Conservation (phyloP, 1,284 basidiomycete genomes). For the Tilletia indica region DNA sequence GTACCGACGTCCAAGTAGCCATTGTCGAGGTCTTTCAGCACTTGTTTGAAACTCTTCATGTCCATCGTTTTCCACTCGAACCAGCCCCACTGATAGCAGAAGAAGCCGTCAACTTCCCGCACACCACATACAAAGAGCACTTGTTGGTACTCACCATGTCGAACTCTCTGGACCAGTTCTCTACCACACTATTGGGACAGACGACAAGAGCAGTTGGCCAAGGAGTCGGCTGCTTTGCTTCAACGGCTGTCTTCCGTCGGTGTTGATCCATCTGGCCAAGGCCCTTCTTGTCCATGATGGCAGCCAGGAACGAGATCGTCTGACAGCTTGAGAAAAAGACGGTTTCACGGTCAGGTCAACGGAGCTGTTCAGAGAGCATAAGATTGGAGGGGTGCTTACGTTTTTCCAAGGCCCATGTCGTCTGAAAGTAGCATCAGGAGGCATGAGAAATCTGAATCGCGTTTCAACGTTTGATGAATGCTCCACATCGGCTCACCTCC, state of each 20-base stretch:
- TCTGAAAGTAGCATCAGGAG: constrained; percentile 60
- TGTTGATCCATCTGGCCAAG: constrained; percentile 65
- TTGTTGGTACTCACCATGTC: constrained; percentile 59
- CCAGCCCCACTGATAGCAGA: constrained; percentile 67
- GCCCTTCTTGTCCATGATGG: constrained; percentile 77
- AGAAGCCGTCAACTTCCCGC: too few species aligned
- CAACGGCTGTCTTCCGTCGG: constrained; percentile 59
- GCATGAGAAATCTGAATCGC: background rate
- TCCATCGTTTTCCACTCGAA: constrained; percentile 61
- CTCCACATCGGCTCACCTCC: constrained; percentile 45
- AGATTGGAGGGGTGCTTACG: constrained; percentile 39
- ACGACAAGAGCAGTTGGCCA: constrained; percentile 75
- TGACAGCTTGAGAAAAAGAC: constrained; percentile 64
- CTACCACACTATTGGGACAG: constrained; percentile 72
- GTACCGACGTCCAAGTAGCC: constrained; percentile 66
- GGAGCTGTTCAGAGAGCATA: constrained; percentile 17
- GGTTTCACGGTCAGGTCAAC: constrained; percentile 21
- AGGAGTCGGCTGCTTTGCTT: constrained; percentile 21
- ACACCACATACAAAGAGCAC: too few species aligned
- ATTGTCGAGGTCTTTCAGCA: constrained; percentile 69
- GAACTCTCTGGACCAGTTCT: constrained; percentile 79
- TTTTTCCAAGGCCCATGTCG: constrained; percentile 79
- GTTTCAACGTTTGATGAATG: background rate
- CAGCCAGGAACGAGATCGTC: constrained; percentile 77
- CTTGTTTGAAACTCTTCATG: constrained; percentile 47